Evolutionary conservation across 208 protist species (phyloP), one percentile per base, ranked within the genome.

Genomic region (Wallacemonas sp.): DNA sequence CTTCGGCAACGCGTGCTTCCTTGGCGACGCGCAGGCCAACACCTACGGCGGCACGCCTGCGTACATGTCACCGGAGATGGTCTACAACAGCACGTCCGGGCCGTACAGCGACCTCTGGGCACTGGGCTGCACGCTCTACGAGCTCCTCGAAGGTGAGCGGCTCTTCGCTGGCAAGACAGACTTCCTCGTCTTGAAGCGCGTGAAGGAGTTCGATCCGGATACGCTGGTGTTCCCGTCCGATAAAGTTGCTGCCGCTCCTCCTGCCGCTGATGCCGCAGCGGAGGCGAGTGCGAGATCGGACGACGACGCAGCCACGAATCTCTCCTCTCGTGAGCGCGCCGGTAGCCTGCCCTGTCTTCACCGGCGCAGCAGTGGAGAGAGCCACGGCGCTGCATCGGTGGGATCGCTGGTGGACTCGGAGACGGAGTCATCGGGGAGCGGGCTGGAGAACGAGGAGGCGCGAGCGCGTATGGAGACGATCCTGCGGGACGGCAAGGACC

Each of bases 91-190:
- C 30, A 88, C 92, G 62, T 92, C 94, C 21, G 80, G 89, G 30
- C 77, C 78, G 16, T 83, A 85, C 39, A 89, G 78, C 63, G 99
- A 99, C 78, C 92, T 99, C 30, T 99, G 99, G 99, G 97, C 96
- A 3, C 83, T 98, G 23, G 99, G 98, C 26, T 99, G 98, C 78
- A 99, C 99, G 68, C 96, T 99, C 6, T 96, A 94, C 68, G 84
- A 88, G 70, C 69, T 86, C 23, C 36, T 88, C 2, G 62, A 79
- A 26, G 85, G 84, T 3, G 26, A 72, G 2, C 72, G 83, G 34
- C 74, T 75, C 33, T 96, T 97, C 61, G 43, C 66, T 0, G 72
- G 74, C 1, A 73, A 79, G 29, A 87, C 77, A 30, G 68, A 78
- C 6, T 87, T 88, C 65, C 74, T 90, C 56, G 76, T 87, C 5